A percentile compares a stretch with the other conserved stretches of the same genome.
phyloP scores from a whole-genome alignment of 495 filamentous ascomycete species.

The Niebla homalea region DNA sequence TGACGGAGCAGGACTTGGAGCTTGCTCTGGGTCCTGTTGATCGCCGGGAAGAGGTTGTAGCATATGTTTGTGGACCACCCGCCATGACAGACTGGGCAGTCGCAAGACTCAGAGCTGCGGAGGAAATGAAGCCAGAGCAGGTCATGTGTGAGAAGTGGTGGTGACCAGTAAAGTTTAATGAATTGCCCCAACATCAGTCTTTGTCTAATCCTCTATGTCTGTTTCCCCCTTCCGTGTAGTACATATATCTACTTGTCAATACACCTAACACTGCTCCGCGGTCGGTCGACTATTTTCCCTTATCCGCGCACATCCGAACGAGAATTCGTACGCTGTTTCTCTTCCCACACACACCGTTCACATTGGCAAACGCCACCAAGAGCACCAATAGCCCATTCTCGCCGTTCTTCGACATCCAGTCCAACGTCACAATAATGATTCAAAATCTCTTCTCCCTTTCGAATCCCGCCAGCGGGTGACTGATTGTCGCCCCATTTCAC shows the following conservation, averaged over 20 bases:
- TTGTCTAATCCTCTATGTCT: neutral
- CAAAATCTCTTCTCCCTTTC: constrained; percentile 67
- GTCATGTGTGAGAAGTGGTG: constrained; percentile 86
- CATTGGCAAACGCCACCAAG: constrained; percentile 81
- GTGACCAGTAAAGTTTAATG: constrained; percentile 26
- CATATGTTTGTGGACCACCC: constrained; percentile 71
- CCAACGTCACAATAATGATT: constrained; percentile 91
- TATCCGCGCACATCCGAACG: no score
- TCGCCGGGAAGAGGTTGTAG: constrained; percentile 39
- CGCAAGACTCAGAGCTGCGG: constrained; percentile 29
- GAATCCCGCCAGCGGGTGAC: constrained; percentile 40
- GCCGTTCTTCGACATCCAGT: constrained; percentile 58
- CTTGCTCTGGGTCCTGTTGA: constrained; percentile 30
- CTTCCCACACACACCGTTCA: constrained; percentile 56
- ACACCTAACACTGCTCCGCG: neutral
- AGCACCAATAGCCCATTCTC: constrained; percentile 79
- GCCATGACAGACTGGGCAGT: constrained; percentile 72
- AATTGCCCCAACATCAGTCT: neutral
- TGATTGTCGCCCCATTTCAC: constrained; percentile 28
- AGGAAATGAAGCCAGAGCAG: constrained; percentile 40
- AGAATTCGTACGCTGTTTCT: neutral
- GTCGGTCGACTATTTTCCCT: neutral
- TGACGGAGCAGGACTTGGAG: constrained; percentile 32
- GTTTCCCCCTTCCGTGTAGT: neutral
- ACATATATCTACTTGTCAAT: neutral